Evolutionary conservation across 495 filamentous ascomycete genomes (phyloP).

Genomic region (Xylaria sp.): DNA sequence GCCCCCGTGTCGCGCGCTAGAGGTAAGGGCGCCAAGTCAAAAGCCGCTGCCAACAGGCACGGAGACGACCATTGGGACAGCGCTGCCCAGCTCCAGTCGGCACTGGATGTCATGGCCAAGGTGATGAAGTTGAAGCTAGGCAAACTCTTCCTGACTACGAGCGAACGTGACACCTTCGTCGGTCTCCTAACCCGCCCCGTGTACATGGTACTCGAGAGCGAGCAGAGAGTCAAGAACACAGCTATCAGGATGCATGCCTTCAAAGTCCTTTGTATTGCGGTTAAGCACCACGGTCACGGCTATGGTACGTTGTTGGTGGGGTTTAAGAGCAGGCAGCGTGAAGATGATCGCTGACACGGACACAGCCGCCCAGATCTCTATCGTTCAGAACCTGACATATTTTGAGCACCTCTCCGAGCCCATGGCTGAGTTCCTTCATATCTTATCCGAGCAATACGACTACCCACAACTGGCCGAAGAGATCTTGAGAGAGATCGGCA

Average conservation of each 20-base stretch:
- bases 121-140: slow-evolving; percentile 90
- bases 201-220: slow-evolving; percentile 92
- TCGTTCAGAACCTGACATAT: slow-evolving; percentile 96
- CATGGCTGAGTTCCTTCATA: slow-evolving; percentile 98
- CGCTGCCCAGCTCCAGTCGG: slow-evolving; percentile 81
- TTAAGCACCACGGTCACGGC: slow-evolving; percentile 97
- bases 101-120: slow-evolving; percentile 94
- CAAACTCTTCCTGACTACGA: slow-evolving; percentile 93
- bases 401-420: slow-evolving; percentile 98
- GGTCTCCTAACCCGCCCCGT: slow-evolving; percentile 91
- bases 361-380: slow-evolving; percentile 94
- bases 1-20: slow-evolving; percentile 72
- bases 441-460: slow-evolving; percentile 96
- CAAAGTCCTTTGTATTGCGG: slow-evolving; percentile 93
- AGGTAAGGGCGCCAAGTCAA: slow-evolving; percentile 79
- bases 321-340: background rate
- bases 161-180: slow-evolving; percentile 95
- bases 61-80: slow-evolving; percentile 90
- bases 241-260: slow-evolving; percentile 94
- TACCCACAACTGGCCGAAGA: slow-evolving; percentile 96
- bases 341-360: slow-evolving; percentile 35
- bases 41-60: slow-evolving; percentile 49
- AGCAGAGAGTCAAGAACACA: slow-evolving; percentile 89
- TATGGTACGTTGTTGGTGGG: slow-evolving; percentile 69
- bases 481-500: slow-evolving; percentile 90